Percentiles rank a stretch among this genome's conserved stretches.
Conservation (phyloP, 2,329 filamentous ascomycete genomes). For the Ambrosiella beaveri region DNA sequence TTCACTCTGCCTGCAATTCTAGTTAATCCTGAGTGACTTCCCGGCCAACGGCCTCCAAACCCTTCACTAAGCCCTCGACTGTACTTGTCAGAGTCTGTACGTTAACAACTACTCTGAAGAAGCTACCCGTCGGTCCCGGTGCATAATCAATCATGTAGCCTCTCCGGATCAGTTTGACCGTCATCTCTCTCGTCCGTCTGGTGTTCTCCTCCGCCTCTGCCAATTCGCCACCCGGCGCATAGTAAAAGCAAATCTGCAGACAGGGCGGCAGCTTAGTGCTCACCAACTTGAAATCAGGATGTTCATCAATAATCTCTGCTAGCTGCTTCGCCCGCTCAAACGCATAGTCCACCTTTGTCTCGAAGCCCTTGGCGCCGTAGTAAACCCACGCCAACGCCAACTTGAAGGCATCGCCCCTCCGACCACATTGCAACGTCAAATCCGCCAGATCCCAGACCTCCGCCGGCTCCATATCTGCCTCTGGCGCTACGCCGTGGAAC, state of each 20-base stretch:
- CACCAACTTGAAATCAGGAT: constrained; percentile 50
- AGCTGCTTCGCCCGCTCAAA: constrained; percentile 57
- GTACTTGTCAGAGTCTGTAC: constrained; percentile 35
- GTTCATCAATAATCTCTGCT: constrained; percentile 36
- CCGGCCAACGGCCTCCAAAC: constrained; percentile 30
- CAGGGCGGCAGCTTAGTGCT: constrained; percentile 66
- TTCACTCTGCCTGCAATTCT: neutral
- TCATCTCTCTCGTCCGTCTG: constrained; percentile 30
- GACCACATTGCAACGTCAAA: constrained; percentile 81
- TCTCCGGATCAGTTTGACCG: constrained; percentile 28
- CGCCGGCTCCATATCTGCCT: constrained; percentile 22
- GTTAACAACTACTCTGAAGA: constrained; percentile 44
- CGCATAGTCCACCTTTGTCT: constrained; percentile 49
- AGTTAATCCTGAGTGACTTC: constrained; percentile 14
- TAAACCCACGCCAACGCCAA: constrained; percentile 80
- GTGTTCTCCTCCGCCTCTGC: constrained; percentile 30
- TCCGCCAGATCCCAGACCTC: constrained; percentile 84
- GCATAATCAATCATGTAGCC: constrained; percentile 47
- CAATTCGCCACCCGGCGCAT: constrained; percentile 31
- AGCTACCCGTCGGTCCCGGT: constrained; percentile 36
- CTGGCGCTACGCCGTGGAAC: constrained; percentile 42
- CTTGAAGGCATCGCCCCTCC: constrained; percentile 72
- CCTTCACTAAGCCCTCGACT: constrained; percentile 35
- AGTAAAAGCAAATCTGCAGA: constrained; percentile 91
- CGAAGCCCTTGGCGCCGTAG: constrained; percentile 64